Percentiles rank a stretch among this genome's conserved stretches.
Evolutionary conservation across 352 stramenopile species (phyloP).

Genomic region (Phytophthora pluvialis): DNA sequence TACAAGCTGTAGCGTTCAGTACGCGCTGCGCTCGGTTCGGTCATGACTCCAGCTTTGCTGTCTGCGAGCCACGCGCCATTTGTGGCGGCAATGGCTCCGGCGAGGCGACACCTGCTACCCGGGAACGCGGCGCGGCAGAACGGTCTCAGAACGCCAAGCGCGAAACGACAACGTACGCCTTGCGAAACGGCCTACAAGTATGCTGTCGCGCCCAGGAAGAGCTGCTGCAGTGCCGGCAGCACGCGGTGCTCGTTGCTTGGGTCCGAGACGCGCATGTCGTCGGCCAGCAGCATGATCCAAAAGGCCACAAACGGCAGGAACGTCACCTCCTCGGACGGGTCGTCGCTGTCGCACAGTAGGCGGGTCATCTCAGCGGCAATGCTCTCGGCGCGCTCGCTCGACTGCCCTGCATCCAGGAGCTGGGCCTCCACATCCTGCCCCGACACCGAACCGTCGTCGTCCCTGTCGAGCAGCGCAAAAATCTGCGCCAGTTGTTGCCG

Average conservation of each 20-base stretch:
- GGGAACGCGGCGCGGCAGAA: slow-evolving; percentile 8
- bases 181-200: slow-evolving; percentile 1
- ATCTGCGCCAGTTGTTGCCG: slow-evolving; percentile 42
- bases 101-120: slow-evolving; percentile 4
- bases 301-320: slow-evolving; percentile 63
- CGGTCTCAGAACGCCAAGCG: slow-evolving; percentile 7
- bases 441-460: slow-evolving; percentile 58
- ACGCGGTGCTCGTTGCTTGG: slow-evolving; percentile 48
- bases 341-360: slow-evolving; percentile 46
- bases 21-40: neutral
- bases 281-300: slow-evolving; percentile 60
- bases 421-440: slow-evolving; percentile 51
- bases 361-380: slow-evolving; percentile 52
- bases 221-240: slow-evolving; percentile 37
- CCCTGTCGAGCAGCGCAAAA: slow-evolving; percentile 55
- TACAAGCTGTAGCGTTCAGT: slow-evolving; percentile 9
- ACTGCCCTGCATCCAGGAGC: slow-evolving; percentile 44
- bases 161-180: slow-evolving; percentile 25
- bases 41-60: neutral
- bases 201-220: slow-evolving; percentile 45
- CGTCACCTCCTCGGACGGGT: slow-evolving; percentile 59
- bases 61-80: neutral
- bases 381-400: slow-evolving; percentile 30
- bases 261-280: slow-evolving; percentile 48
- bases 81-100: slow-evolving; percentile 1